Base-by-base conservation (phyloP, 192 early-diverging fungal species). In the Piromyces finnis region DNA sequence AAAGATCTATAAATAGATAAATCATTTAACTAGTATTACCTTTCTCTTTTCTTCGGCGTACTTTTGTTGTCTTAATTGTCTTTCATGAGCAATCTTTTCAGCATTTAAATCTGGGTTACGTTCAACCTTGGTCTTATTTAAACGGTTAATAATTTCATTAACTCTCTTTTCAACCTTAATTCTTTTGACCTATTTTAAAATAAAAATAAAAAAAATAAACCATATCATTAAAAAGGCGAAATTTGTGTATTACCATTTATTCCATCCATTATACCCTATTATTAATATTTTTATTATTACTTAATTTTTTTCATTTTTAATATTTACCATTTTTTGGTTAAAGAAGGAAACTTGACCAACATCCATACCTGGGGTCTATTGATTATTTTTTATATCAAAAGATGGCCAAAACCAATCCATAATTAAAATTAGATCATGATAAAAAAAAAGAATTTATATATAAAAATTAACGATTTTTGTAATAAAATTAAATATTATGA, bases 331-430 rank as follows among this genome's bases (percentile, higher is more conserved):
- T 77, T 86, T 90, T 29, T 87, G 85, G 79, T 94, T 94, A 82
- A 93, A 92, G 85, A 98, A 99, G 37, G 94, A 91, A 26, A 98
- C 98, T 81, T 98, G 96, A 16, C 98, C 98, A 5, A 93, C 93
- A 35, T 95, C 98, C 98, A 98, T 99, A 27, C 92, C 94, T 22
- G 87, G 88, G 16, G 93, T 94, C 85, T 98, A 98, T 79, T 51
- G 22, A 2, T 22, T 14, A n/a, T n/a, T n/a, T n/a, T n/a, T n/a
- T n/a, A n/a, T n/a, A n/a, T n/a, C n/a, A n/a, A n/a, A n/a, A n/a
- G n/a, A n/a, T n/a, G n/a, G n/a, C n/a, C n/a, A n/a, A n/a, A n/a
- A n/a, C n/a, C n/a, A n/a, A n/a, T n/a, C n/a, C n/a, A n/a, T n/a
- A n/a, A n/a, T n/a, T n/a, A n/a, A n/a, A n/a, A n/a, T n/a, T n/a